Evolutionary conservation across 2,329 filamentous ascomycete genomes (phyloP).

Genomic region (Rhinocladiella similis): DNA sequence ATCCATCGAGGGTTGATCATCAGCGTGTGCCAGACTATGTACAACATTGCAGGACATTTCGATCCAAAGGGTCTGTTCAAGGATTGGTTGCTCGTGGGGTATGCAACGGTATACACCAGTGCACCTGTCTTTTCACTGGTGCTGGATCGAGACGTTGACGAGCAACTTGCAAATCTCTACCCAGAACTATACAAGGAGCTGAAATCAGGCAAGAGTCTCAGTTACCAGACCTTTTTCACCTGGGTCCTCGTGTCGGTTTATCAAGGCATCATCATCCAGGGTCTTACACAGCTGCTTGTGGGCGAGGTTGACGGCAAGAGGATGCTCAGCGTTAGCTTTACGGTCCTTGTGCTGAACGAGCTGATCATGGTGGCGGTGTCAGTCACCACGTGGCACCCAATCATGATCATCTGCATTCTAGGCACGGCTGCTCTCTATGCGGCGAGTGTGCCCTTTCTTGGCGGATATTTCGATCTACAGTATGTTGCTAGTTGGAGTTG

Average conservation of each 20-base stretch:
- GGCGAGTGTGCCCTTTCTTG: conserved; percentile 80
- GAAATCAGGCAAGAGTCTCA: conserved; percentile 82
- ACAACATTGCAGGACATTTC: conserved; percentile 87
- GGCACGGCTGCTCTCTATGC: conserved; percentile 81
- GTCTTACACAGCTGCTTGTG: conserved; percentile 84
- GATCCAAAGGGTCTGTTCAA: conserved; percentile 93
- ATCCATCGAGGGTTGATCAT: conserved; percentile 97
- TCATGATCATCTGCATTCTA: conserved; percentile 83
- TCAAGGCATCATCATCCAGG: conserved; percentile 92
- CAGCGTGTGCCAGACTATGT: conserved; percentile 94
- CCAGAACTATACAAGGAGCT: conserved; percentile 97
- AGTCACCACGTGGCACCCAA: conserved; percentile 93
- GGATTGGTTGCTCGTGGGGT: conserved; percentile 95
- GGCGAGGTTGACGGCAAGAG: conserved; percentile 64
- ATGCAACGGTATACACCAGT: conserved; percentile 94
- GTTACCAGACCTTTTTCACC: conserved; percentile 91
- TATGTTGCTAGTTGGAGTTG: conserved; percentile 81
- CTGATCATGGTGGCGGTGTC: conserved; percentile 96
- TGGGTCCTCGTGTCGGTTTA: conserved; percentile 96
- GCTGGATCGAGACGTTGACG: conserved; percentile 92
- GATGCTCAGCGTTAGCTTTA: conserved; percentile 91
- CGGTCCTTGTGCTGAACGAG: conserved; percentile 89
- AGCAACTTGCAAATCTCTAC: conserved; percentile 89
- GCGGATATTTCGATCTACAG: conserved; percentile 81
- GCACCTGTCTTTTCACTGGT: conserved; percentile 89